Conservation (phyloP, 495 filamentous ascomycete species). For the Letharia lupina region DNA sequence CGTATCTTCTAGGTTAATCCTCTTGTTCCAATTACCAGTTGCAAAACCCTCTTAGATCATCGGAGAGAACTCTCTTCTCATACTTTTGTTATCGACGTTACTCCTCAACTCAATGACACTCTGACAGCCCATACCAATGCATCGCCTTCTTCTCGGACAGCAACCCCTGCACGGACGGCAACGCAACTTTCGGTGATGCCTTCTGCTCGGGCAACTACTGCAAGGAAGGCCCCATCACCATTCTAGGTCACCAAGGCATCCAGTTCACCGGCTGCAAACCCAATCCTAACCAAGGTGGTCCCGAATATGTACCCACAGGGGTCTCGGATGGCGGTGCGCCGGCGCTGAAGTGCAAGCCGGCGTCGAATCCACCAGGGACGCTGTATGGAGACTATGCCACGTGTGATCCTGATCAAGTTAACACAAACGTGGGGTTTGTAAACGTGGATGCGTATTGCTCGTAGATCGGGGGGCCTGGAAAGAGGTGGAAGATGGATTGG, state of each 20-base stretch:
- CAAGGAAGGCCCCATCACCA: neutral
- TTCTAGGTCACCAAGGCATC: neutral
- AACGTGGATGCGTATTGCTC: neutral
- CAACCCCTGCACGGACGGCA: neutral
- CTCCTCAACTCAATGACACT: no score
- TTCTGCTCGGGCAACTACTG: neutral
- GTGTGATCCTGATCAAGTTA: neutral
- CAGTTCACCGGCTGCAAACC: neutral
- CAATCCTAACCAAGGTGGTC: neutral
- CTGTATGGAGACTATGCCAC: neutral
- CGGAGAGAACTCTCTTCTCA: neutral
- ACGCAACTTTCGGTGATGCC: neutral
- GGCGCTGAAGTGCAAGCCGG: conserved; percentile 2
- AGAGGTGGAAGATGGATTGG: neutral
- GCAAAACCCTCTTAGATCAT: neutral
- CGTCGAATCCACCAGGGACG: neutral
- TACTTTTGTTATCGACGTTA: neutral
- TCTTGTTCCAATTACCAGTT: neutral
- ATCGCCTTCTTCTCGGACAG: neutral
- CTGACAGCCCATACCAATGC: neutral
- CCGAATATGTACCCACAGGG: neutral
- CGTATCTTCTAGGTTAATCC: neutral
- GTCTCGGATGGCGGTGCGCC: neutral
- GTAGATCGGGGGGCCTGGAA: neutral
- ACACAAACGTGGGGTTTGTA: neutral